A percentile compares a stretch with the other conserved stretches of the same genome.
Conservation (phyloP, 352 stramenopile genomes). For the Thraustotheca clavata region DNA sequence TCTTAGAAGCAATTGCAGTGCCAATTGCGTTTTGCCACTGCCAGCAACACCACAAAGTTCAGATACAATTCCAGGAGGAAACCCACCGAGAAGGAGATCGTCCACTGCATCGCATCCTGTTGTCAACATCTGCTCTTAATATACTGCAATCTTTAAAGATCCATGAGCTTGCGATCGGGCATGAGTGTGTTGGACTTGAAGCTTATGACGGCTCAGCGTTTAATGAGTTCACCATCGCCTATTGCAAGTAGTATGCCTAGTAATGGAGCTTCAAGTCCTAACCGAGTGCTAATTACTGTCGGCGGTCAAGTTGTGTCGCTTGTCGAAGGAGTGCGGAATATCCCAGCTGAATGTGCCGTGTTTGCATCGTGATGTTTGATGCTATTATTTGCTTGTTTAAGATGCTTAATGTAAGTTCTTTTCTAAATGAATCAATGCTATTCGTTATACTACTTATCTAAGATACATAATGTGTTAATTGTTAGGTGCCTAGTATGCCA, state of each 20-base stretch:
- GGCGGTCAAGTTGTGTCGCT: conserved; percentile 72
- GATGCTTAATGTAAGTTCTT: no score
- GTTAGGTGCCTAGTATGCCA: no score
- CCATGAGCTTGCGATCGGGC: conserved; percentile 43
- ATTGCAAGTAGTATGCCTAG: conserved; percentile 22
- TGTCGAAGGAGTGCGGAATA: conserved; percentile 77
- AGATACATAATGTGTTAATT: no score
- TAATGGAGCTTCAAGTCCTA: conserved; percentile 22
- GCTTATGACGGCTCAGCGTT: conserved; percentile 65
- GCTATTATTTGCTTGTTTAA: no score
- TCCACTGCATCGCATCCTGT: conserved; percentile 59
- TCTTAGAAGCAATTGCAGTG: conserved; percentile 65
- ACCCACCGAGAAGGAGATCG: conserved; percentile 42
- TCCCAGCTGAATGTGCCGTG: conserved; percentile 20
- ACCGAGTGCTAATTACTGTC: conserved; percentile 65
- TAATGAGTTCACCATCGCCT: conserved; percentile 26
- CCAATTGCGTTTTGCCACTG: conserved; percentile 72
- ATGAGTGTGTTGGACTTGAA: conserved; percentile 83
- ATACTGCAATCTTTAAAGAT: neutral
- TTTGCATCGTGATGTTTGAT: conserved; percentile 6
- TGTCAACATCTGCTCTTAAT: conserved; percentile 29
- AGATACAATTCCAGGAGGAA: conserved; percentile 54
- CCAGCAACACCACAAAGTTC: conserved; percentile 70
- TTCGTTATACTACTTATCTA: no score
- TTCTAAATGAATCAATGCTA: no score